Evolutionary conservation across 192 early-diverging fungal species (phyloP), one percentile per base, ranked within the genome.

Genomic region (Podochytrium sp.): DNA sequence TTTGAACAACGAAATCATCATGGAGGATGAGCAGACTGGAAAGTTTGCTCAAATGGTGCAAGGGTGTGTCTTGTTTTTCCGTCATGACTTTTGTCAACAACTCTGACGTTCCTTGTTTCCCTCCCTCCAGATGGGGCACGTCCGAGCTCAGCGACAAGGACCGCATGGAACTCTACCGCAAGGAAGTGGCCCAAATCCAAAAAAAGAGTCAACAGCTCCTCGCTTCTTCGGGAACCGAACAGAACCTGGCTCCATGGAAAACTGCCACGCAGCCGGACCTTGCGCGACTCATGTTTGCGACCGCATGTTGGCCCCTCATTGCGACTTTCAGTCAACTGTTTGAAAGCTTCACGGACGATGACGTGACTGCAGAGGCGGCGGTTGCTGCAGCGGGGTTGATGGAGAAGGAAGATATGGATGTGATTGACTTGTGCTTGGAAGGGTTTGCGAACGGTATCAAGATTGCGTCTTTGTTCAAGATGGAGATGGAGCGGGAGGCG

Each of bases 401-500:
- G 18, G 63, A 65, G 14, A 34, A 37, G 27, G 59, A 65, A 35
- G 85, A 89, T 42, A 75, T 84, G n/a, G 78, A 78, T 51, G 55
- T 81, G 3, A 83, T 90, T 0, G 83, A 87, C 16, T 78, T 94
- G 23, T 93, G 92, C 55, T 79, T 98, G 27, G 81, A 90, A 1
- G 95, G 93, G 0, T 93, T 96, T 74, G 89, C 91, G 42, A 79
- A 86, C 38, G 89, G 91, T 1, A 96, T 98, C 67, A 91, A 89
- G 30, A 79, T 97, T 53, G 81, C 94, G 3, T 89, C 91, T 65
- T 77, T 91, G 2, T 98, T 96, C 84, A 89, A 92, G 58, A 88
- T 98, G 87, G 91, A 94, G 57, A 86, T 95, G 40, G 94, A 96
- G 79, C 82, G 93, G 14, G 89, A 95, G 71, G 94, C 96, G 5